Evolutionary conservation across 345 rosid species (phyloP), one percentile per base, ranked within the genome.

Genomic region (Pugionium cornutum): DNA sequence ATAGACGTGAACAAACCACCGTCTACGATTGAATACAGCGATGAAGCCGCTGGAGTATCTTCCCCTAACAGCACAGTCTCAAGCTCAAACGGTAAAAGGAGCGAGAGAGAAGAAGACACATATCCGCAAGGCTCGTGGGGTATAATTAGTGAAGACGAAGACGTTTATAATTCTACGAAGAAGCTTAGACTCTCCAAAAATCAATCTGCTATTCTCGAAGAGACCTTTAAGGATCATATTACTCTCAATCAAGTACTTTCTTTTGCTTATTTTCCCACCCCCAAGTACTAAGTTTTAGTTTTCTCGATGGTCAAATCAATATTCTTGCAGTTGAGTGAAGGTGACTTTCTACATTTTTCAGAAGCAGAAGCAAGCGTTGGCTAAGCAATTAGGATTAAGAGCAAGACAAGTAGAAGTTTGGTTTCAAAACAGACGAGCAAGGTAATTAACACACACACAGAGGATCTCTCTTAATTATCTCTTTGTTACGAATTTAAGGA

Each of bases 381-480:
- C 99, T 5, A 84, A 88, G 74, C 91, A 87, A 76, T 81, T 94
- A 48, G 88, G 92, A 10, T 80, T 94, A 58, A 80, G 89, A 67
- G 84, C 97, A 4, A 80, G 99, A 52, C 97, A 94, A 66, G 97
- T 94, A 9, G 99, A 94, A 72, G 99, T 94, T 7, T 94, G 99
- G 99, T 94, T 94, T 76, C 99, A 94, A 66, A 94, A 94, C 83
- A 82, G 99, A 72, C 82, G 99, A 78, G 99, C 99, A 46, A 87
- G 98, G 98, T 89, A 66, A 76, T 82, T 33, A 2, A 34, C 32
- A 31, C 3, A 29, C 3, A 27, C 6, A 4, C 55, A 5, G 1
- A 26, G 63, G 3, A 41, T 41, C 48, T 47, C 37, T 58, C 31
- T 58, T 18, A 18, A 18, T 18, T 18, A 18, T 18, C 18, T 18